Evolutionary conservation across 768 basidiomycete genomes (phyloP).

Genomic region (Mycena kentingensis): DNA sequence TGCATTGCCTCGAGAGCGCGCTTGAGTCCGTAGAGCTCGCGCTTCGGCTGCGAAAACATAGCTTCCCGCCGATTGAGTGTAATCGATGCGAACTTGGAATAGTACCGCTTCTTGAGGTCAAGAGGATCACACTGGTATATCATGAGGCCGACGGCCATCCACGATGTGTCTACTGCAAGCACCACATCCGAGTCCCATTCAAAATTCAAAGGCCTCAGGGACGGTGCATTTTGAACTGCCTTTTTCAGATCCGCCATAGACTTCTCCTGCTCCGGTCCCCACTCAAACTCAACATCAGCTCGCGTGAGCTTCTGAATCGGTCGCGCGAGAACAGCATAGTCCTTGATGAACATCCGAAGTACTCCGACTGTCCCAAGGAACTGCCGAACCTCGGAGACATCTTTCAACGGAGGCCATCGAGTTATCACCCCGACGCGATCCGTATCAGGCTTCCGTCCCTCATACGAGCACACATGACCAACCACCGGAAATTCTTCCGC

Average conservation of each 20-base stretch:
- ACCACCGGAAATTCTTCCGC: constrained; percentile 27
- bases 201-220: constrained; percentile 37
- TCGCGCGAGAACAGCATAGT: constrained; percentile 27
- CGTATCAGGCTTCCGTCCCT: constrained; percentile 32
- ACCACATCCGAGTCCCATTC: constrained; percentile 28
- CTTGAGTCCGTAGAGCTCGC: constrained; percentile 40
- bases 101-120: constrained; percentile 24
- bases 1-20: constrained; percentile 21
- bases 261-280: constrained; percentile 1
- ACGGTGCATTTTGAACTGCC: constrained; percentile 26
- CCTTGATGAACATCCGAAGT: constrained; percentile 31
- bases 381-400: constrained; percentile 18
- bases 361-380: constrained; percentile 35
- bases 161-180: constrained; percentile 39
- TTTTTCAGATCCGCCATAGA: constrained; percentile 29
- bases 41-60: constrained; percentile 40
- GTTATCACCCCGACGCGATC: constrained; percentile 26
- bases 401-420: constrained; percentile 19
- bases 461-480: constrained; percentile 36
- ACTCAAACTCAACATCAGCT: not conserved
- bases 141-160: constrained; percentile 37
- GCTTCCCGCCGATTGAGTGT: constrained; percentile 36
- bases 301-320: constrained; percentile 17
- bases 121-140: constrained; percentile 34
- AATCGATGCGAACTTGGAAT: constrained; percentile 39